Evolutionary conservation across 345 rosid species (phyloP), one percentile per base, ranked within the genome.

Genomic region (Citrus mangshanensis): DNA sequence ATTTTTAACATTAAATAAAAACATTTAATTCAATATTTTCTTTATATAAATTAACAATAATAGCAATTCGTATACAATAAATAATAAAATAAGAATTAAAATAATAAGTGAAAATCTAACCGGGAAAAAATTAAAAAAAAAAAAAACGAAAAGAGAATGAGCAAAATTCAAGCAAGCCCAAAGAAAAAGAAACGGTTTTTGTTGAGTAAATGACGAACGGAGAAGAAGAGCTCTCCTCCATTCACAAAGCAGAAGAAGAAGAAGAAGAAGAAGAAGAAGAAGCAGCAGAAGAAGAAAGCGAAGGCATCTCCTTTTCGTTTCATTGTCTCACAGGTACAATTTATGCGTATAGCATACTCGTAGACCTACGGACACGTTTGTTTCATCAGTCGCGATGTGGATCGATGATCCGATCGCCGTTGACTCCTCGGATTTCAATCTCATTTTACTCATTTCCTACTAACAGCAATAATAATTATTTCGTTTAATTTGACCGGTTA

Each of bases 161-260:
- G 37, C 37, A 58, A 56, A 77, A 24, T 60, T 62, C 62, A 28
- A 19, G 60, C 22, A 5, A 66, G 21, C 22, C 25, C 21, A 55
- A 38, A 18, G 42, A 34, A 13, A 62, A 38, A 74, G 82, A 86
- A 85, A 84, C 79, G 77, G 80, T 75, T 78, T 63, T 19, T 19
- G 64, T 74, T 64, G 59, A 14, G 77, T 78, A 74, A 81, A 89
- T 79, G 86, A 86, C 78, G 85, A 84, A 74, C 51, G 86, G 89
- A 85, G 88, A 46, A 46, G 87, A 86, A 86, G 79, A 83, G 66
- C 86, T 65, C 86, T 87, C 88, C 85, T 87, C 88, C 84, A 84
- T 75, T 77, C 18, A 40, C 16, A 25, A 37, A 38, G 13, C 6
- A 18, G 22, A 0, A 51, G 58, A 0, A 51, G 21, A 12, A 12